These are phyloP conservation scores for Nicotiana knightiana DNA, from an alignment of 257 asterid genomes.

Conservation along the genomic window DNA sequence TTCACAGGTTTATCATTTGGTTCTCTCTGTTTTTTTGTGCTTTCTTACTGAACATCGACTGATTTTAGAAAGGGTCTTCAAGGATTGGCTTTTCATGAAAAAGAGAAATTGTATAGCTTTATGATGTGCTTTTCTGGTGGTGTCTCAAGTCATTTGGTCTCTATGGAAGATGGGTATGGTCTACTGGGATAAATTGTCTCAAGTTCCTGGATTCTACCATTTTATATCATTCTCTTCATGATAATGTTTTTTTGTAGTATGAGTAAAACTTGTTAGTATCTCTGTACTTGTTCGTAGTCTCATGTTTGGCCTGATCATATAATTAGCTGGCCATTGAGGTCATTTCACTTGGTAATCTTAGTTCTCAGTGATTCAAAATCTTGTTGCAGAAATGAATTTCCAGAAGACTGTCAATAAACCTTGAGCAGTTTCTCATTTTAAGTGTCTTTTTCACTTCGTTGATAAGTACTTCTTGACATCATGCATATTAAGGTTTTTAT, in stretches of 20 bases:
- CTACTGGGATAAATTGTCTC: not conserved
- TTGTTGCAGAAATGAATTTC: not conserved
- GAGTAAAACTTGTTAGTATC: not conserved
- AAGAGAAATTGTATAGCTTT: not conserved
- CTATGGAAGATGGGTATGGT: not conserved
- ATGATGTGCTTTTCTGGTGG: not conserved
- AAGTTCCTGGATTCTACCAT: not conserved
- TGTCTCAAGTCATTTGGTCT: not conserved
- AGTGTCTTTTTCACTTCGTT: constrained; percentile 6
- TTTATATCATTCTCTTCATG: not conserved
- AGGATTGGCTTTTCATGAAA: not conserved
- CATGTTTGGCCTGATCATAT: not conserved
- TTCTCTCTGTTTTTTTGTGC: not conserved
- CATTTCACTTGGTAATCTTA: not conserved
- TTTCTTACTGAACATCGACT: not conserved
- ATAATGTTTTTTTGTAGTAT: not conserved
- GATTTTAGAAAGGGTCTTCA: not conserved
- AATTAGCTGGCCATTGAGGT: not conserved
- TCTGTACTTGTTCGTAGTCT: not conserved
- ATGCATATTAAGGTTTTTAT: not conserved
- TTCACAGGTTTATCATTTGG: not conserved
- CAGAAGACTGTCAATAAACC: not conserved
- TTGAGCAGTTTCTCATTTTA: not conserved
- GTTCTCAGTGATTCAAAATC: not conserved
- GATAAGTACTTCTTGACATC: constrained; percentile 1